phyloP scores from a whole-genome alignment of 2,329 filamentous ascomycete species.

The Pezicula carpinea region DNA sequence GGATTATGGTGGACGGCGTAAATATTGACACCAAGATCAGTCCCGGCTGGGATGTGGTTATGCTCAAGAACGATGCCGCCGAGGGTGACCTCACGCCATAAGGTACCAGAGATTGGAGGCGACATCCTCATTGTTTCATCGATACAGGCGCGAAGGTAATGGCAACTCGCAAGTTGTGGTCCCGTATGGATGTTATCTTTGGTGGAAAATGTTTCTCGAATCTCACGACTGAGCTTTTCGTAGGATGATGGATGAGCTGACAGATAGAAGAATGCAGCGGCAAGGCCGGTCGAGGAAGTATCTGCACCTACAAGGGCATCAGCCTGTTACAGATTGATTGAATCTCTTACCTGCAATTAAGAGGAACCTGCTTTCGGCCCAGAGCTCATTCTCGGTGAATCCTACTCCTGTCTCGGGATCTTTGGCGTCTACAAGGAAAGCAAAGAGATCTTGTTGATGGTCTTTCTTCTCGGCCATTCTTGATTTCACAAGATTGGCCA shows the following conservation, averaged over 20 bases:
- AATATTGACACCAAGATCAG: constrained; percentile 36
- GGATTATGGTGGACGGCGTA: constrained; percentile 40
- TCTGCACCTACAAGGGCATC: not conserved
- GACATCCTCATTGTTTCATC: constrained; percentile 22
- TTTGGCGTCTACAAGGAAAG: not conserved
- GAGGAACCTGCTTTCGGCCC: constrained; percentile 2
- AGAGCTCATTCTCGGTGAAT: not conserved
- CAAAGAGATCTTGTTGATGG: constrained; percentile 1
- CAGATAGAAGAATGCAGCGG: constrained; percentile 35
- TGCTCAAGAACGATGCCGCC: constrained; percentile 19
- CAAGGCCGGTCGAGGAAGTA: constrained; percentile 25
- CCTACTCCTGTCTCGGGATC: not conserved
- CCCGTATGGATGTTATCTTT: constrained; percentile 26
- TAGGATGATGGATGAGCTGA: constrained; percentile 23
- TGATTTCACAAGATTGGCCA: not conserved
- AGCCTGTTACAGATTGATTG: too few relatives aligned
- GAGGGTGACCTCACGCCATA: constrained; percentile 10
- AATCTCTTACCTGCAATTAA: not conserved
- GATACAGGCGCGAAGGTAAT: constrained; percentile 37
- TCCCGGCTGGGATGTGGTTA: constrained; percentile 32
- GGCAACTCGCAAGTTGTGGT: constrained; percentile 22
- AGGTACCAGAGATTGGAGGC: constrained; percentile 16
- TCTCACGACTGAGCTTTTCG: constrained; percentile 19
- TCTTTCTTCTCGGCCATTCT: not conserved
- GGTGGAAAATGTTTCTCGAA: constrained; percentile 4